Conservation (phyloP, 1,284 basidiomycete species). For the Austroboletus novae-zelandiae region DNA sequence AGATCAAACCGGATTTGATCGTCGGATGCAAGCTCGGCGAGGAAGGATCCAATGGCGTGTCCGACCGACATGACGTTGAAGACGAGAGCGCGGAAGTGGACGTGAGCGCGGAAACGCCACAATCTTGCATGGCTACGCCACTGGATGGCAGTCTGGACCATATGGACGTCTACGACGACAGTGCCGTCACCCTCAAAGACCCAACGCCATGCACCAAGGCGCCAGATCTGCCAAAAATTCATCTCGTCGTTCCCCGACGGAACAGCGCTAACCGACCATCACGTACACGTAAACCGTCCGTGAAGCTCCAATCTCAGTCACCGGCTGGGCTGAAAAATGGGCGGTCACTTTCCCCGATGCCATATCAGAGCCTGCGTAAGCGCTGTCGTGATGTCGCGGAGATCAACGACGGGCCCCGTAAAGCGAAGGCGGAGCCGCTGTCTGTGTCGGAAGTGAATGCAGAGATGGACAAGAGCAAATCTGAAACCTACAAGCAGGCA, state of each 20-base stretch:
- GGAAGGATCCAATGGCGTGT: conserved; percentile 39
- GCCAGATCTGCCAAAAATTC: conserved; percentile 1
- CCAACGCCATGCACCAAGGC: conserved; percentile 1
- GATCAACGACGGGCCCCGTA: conserved; percentile 9
- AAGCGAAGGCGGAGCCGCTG: conserved; percentile 18
- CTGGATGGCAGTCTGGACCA: conserved; percentile 12
- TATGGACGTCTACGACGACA: conserved; percentile 14
- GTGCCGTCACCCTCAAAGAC: conserved; percentile 2
- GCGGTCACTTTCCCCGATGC: conserved; percentile 3
- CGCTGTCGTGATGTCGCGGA: conserved; percentile 25
- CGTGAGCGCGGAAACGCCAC: conserved; percentile 32
- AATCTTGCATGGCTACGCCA: conserved; percentile 10
- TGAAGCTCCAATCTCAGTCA: conserved; percentile 31
- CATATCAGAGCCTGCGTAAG: conserved; percentile 26
- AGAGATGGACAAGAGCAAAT: conserved; percentile 42
- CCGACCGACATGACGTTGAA: conserved; percentile 51
- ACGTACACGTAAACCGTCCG: conserved; percentile 32
- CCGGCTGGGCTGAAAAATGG: conserved; percentile 11
- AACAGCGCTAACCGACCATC: conserved; percentile 12
- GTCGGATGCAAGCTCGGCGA: conserved; percentile 31
- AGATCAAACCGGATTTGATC: conserved; percentile 33
- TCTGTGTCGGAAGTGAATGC: conserved; percentile 16
- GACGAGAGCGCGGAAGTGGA: conserved; percentile 64
- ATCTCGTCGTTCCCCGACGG: background rate
- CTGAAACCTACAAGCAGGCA: conserved; percentile 74